Percentiles rank a stretch among this genome's conserved stretches.
phyloP scores from a whole-genome alignment of 306 rosid genomes.

The Castanospermum australe region DNA sequence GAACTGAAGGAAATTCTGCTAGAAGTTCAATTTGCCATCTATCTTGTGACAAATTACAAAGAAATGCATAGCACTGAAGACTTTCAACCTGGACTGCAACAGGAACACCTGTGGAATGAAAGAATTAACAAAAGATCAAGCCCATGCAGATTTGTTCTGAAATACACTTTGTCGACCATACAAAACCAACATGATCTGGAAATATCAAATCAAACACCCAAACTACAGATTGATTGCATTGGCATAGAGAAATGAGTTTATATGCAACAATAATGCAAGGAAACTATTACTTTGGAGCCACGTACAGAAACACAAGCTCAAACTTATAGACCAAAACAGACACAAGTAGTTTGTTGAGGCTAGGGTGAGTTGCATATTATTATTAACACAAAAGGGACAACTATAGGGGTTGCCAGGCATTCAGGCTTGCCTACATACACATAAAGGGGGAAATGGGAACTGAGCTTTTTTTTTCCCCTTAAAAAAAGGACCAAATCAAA shows the following conservation, averaged over 20 bases:
- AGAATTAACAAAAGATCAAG: conserved; percentile 18
- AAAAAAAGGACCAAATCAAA: background rate
- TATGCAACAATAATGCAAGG: background rate
- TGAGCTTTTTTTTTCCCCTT: background rate
- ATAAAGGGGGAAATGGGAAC: background rate
- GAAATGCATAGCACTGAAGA: conserved; percentile 69
- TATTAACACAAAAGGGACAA: too few relatives aligned
- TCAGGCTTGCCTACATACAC: background rate
- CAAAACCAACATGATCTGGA: background rate
- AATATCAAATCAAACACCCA: background rate
- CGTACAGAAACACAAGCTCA: background rate
- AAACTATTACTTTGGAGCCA: background rate
- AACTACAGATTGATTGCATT: background rate
- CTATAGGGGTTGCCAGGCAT: too few relatives aligned
- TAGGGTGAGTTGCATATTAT: background rate
- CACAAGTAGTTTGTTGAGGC: background rate
- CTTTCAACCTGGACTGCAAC: conserved; percentile 80
- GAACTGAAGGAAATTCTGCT: conserved; percentile 76
- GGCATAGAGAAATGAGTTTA: background rate
- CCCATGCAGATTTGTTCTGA: background rate
- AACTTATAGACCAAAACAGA: background rate
- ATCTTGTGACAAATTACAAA: conserved; percentile 61
- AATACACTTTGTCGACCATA: background rate
- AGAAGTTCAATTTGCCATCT: conserved; percentile 59
- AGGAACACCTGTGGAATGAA: conserved; percentile 64